Percentiles rank a stretch among this genome's conserved stretches.
These are phyloP conservation scores for Leccinellum albellum DNA, from an alignment of 768 basidiomycete genomes.

Conservation along the genomic window DNA sequence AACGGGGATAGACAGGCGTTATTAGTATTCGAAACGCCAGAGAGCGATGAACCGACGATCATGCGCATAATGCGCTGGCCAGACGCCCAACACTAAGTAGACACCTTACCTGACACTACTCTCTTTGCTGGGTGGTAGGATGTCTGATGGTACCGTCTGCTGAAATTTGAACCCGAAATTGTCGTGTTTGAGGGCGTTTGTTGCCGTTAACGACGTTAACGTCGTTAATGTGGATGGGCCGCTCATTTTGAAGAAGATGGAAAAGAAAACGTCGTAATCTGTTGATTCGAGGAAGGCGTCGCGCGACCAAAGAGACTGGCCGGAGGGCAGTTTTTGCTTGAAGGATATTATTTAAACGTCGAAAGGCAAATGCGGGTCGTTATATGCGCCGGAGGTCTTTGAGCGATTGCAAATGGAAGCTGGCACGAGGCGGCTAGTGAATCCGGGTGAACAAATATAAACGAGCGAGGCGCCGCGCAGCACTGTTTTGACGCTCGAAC, in stretches of 20 bases:
- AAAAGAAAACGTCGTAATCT: not conserved
- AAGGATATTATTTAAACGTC: not conserved
- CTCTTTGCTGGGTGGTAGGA: not conserved
- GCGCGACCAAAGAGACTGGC: not conserved
- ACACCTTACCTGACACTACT: not conserved
- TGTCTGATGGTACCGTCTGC: not conserved
- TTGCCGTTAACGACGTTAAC: not conserved
- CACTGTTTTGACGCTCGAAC: not conserved
- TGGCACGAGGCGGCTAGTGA: slow-evolving; percentile 9
- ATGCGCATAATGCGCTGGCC: not conserved
- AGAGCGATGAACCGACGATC: not conserved
- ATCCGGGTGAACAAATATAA: not conserved
- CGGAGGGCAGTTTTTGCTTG: not conserved
- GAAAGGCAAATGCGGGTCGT: not conserved
- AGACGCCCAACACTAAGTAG: not conserved
- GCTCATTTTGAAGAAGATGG: not conserved
- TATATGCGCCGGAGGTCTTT: not conserved
- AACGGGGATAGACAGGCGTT: not conserved
- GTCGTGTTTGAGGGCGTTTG: not conserved
- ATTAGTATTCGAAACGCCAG: not conserved
- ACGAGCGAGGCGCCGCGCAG: not conserved
- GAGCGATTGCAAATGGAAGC: not conserved
- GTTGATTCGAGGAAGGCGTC: not conserved
- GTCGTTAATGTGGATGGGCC: not conserved
- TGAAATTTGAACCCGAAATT: not conserved